Percentiles rank a stretch among this genome's conserved stretches.
phyloP scores from a whole-genome alignment of 768 basidiomycete species.

The Scleroderma citrinum region DNA sequence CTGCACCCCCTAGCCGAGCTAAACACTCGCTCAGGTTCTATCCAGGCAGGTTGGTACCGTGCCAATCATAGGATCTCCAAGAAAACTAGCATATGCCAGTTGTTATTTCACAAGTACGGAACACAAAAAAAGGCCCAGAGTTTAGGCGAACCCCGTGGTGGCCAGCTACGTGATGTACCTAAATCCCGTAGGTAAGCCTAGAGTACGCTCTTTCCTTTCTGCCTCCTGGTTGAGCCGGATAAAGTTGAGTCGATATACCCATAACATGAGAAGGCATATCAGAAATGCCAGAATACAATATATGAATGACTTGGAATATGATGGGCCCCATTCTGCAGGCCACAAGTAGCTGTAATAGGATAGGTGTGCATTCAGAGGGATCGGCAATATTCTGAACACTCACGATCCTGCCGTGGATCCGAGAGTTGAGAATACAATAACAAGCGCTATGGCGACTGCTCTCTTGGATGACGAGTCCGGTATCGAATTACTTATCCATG shows the following conservation, averaged over 20 bases:
- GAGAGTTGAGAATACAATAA: conserved; percentile 74
- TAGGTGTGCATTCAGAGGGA: background rate
- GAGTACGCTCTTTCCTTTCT: conserved; percentile 10
- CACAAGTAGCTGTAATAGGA: conserved; percentile 47
- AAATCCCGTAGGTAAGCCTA: conserved; percentile 31
- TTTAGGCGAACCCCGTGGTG: no score
- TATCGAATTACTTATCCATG: conserved; percentile 51
- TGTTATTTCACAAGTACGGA: no score
- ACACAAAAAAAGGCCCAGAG: no score
- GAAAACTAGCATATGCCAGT: background rate
- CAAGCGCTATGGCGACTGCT: conserved; percentile 74
- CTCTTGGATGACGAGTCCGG: conserved; percentile 76
- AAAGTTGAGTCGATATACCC: conserved; percentile 40
- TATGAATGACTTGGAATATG: conserved; percentile 63
- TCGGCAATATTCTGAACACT: conserved; percentile 25
- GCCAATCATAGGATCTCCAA: background rate
- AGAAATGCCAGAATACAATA: conserved; percentile 61
- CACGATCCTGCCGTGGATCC: conserved; percentile 80
- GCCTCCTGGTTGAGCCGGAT: conserved; percentile 31
- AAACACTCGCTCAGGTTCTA: no score
- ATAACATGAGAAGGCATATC: conserved; percentile 43
- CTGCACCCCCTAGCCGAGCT: background rate
- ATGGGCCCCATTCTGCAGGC: conserved; percentile 63
- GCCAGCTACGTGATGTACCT: conserved; percentile 28
- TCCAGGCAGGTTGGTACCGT: no score